phyloP scores from a whole-genome alignment of 1,139 yeast species.

The Spathaspora sp. region DNA sequence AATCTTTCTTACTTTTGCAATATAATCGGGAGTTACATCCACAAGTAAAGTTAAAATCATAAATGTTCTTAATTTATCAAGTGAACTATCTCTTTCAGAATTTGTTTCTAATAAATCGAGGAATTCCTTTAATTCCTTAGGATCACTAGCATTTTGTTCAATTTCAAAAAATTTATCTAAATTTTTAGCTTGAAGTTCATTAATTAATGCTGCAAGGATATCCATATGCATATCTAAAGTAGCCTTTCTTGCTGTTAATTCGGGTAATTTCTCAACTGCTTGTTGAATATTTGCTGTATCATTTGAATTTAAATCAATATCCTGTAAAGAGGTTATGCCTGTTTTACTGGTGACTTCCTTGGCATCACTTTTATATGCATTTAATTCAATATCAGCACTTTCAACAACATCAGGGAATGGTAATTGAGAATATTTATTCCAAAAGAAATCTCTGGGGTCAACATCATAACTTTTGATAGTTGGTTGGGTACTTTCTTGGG shows the following conservation, averaged over 20 bases:
- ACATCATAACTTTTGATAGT: conserved; percentile 68
- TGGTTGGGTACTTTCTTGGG: conserved; percentile 32
- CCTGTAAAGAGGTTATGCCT: conserved; percentile 69
- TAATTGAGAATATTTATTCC: conserved; percentile 78
- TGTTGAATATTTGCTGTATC: conserved; percentile 80
- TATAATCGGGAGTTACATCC: conserved; percentile 64
- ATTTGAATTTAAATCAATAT: conserved; percentile 61
- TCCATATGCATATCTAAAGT: conserved; percentile 97
- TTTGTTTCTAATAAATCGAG: conserved; percentile 51
- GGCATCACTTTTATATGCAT: conserved; percentile 82
- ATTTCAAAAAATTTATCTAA: conserved; percentile 90
- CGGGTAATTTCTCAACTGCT: conserved; percentile 91
- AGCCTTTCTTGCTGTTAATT: conserved; percentile 81
- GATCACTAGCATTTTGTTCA: conserved; percentile 72
- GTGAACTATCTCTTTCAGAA: conserved; percentile 56
- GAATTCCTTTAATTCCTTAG: conserved; percentile 60
- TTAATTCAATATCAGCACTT: conserved; percentile 82
- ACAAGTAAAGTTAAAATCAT: conserved; percentile 62
- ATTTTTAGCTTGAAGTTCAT: conserved; percentile 79
- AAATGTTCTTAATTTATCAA: conserved; percentile 86
- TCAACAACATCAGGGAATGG: conserved; percentile 99
- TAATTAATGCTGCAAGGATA: conserved; percentile 79
- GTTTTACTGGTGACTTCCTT: conserved; percentile 79
- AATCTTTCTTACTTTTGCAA: conserved; percentile 62
- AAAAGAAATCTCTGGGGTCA: conserved; percentile 90